These are phyloP conservation scores for Colletotrichum gigasporum DNA, from an alignment of 2,329 filamentous ascomycete species.

Conservation along the genomic window DNA sequence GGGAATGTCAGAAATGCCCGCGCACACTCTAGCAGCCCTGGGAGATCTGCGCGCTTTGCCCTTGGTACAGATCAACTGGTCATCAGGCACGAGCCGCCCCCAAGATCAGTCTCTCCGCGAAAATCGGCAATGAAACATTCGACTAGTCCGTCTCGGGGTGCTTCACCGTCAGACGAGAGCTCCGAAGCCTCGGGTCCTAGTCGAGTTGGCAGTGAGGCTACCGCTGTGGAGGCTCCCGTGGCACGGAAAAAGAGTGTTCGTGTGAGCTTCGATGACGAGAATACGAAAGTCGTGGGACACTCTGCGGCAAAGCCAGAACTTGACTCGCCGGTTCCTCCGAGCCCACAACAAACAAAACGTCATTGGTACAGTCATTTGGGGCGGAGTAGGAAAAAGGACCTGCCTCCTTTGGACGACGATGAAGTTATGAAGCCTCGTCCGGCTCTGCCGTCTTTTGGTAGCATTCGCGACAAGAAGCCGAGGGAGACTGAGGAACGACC, in stretches of 20 bases:
- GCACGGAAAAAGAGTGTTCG: slow-evolving; percentile 72
- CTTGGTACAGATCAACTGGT: slow-evolving; percentile 62
- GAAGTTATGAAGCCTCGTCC: slow-evolving; percentile 79
- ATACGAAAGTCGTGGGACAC: slow-evolving; percentile 63
- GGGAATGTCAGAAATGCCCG: slow-evolving; percentile 41
- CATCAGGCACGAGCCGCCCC: slow-evolving; percentile 74
- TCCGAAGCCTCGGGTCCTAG: slow-evolving; percentile 53
- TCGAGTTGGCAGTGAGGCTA: slow-evolving; percentile 34
- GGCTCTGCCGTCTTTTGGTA: slow-evolving; percentile 78
- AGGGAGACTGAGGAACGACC: slow-evolving; percentile 65
- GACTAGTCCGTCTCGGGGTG: slow-evolving; percentile 61
- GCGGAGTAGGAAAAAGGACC: slow-evolving; percentile 62
- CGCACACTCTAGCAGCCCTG: slow-evolving; percentile 68
- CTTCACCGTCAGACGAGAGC: slow-evolving; percentile 60
- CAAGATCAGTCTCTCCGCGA: slow-evolving; percentile 76
- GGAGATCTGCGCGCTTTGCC: slow-evolving; percentile 74
- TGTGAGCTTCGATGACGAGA: slow-evolving; percentile 82
- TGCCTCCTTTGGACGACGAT: slow-evolving; percentile 63
- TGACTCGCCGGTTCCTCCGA: slow-evolving; percentile 50
- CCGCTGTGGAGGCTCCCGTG: slow-evolving; percentile 43
- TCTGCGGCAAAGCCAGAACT: slow-evolving; percentile 47
- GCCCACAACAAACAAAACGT: slow-evolving; percentile 49
- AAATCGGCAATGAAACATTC: slow-evolving; percentile 79
- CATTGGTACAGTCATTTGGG: slow-evolving; percentile 58
- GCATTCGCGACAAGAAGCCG: slow-evolving; percentile 71